Evolutionary conservation across 208 protist genomes (phyloP), one percentile per base, ranked within the genome.

Genomic region (Wallacemonas rigidus): DNA sequence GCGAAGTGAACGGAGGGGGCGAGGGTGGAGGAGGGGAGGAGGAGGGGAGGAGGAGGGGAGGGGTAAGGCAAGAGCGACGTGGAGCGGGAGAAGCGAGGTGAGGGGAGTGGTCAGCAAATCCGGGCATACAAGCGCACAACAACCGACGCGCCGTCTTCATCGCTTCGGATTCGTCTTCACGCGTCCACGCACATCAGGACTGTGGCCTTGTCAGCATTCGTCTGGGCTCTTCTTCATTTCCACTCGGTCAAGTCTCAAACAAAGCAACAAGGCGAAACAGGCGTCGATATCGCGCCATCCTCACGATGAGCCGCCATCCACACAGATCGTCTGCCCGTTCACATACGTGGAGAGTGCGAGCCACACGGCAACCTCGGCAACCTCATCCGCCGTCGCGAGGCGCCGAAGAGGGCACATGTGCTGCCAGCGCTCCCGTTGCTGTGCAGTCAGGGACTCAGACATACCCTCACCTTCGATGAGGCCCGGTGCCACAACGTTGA

Each of bases 401-500:
- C 94, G 85, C 2, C 81, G 70, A 41, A 98, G 79, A 11, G 91
- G 82, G 51, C 82, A 97, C 39, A 58, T 56, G 41, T 76, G 53
- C 38, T 71, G 69, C 84, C 91, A 94, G 2, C 26, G 64, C 56
- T 88, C 80, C 26, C 75, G 79, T 73, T 94, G 88, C 38, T 43
- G 75, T 17, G 75, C 83, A 5, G 71, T 85, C 62, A 98, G 72
- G 3, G 76, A 69, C 12, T 65, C 68, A 6, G 74, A 78, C 93
- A 98, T 97, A 17, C 87, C 89, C 12, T 89, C 80, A 7, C 91
- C 95, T 39, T 93, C 90, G 17, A 98, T 86, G 35, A 97, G 79
- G 4, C 94, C 94, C 2, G 95, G 95, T 0, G 89, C 86, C 41
- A 98, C 86, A 1, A 96, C 90, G 75, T 98, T 98, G 65, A 97